Evolutionary conservation across 495 filamentous ascomycete species (phyloP), one percentile per base, ranked within the genome.

Genomic region (Xylaria acuta): DNA sequence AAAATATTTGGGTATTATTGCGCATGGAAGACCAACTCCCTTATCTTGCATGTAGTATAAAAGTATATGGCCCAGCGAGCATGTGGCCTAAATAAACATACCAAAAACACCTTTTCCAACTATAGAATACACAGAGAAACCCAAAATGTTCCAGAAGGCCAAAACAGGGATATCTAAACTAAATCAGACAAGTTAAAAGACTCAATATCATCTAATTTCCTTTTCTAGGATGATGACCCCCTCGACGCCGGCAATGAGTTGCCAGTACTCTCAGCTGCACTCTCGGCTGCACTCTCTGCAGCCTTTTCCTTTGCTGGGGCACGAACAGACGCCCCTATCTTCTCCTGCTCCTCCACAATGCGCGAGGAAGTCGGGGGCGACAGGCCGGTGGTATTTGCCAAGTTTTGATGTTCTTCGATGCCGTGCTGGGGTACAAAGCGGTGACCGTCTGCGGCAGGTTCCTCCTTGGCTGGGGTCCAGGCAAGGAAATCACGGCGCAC

Each of bases 401-500:
- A 91, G 72, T 91, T 85, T 64, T 87, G 89, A 82, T 97, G 94
- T 75, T 92, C 89, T 63, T 84, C 83, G 75, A 97, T 97, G 58
- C 94, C 94, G 82, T 97, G 93, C 74, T 93, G 88, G 22, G 93
- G 90, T 22, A 88, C 84, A 66, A 90, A 86, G 1, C 90, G 86
- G 71, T 92, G 88, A 72, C 91, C 84, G 76, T 91, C 87, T 53
- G 91, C 88, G 60, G 87, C 87, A 41, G 82, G 84, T 73, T 91
- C 91, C 43, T 92, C 90, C 80, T 93, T 93, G 69, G 93, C 92
- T 0, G 96, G 95, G 5, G 94, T 97, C 96, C 96, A 99, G 58
- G 96, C 96, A 20, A 98, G 89, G 85, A 97, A 99, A 80, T 99
- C 96, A 72, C 96, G 90, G 70, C 96, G 91, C 72, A 99, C 96